phyloP scores from a whole-genome alignment of 1,284 basidiomycete species.

The Pisolithus thermaeus region DNA sequence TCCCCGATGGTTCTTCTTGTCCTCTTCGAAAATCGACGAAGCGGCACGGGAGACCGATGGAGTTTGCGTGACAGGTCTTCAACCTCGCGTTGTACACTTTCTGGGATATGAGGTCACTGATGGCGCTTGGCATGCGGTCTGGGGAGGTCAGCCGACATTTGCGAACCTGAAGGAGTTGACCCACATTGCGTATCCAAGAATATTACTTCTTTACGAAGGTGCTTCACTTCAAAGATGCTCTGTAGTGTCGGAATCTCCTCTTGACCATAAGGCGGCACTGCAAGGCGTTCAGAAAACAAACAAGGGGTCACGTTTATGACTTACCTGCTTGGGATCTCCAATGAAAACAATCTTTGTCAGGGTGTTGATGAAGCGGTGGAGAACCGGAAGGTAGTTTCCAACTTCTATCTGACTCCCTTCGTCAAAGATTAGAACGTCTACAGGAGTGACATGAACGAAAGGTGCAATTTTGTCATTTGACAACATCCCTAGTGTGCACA shows the following conservation, averaged over 20 bases:
- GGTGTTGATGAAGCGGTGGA: slow-evolving; percentile 36
- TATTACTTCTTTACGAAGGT: slow-evolving; percentile 27
- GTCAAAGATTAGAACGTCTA: slow-evolving; percentile 51
- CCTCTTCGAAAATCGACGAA: slow-evolving; percentile 27
- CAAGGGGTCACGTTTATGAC: slow-evolving; percentile 11
- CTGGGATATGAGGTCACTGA: slow-evolving; percentile 44
- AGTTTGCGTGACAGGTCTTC: slow-evolving; percentile 13
- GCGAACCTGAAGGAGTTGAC: not conserved
- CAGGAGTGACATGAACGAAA: slow-evolving; percentile 37
- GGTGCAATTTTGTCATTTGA: slow-evolving; percentile 25
- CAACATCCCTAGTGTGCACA: slow-evolving; percentile 49
- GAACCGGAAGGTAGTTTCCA: slow-evolving; percentile 51
- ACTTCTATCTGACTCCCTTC: slow-evolving; percentile 66
- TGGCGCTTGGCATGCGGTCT: slow-evolving; percentile 49
- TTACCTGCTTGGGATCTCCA: slow-evolving; percentile 73
- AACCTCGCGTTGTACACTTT: slow-evolving; percentile 35
- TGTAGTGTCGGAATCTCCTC: slow-evolving; percentile 35
- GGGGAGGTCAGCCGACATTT: not conserved
- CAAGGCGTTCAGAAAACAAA: slow-evolving; percentile 1
- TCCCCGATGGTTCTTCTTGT: slow-evolving; percentile 14
- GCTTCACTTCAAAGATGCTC: slow-evolving; percentile 41
- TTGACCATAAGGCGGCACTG: slow-evolving; percentile 47
- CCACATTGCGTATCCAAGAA: slow-evolving; percentile 44
- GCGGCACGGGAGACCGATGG: slow-evolving; percentile 10
- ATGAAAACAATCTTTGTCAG: slow-evolving; percentile 65